Evolutionary conservation across 1,139 yeast species (phyloP), one percentile per base, ranked within the genome.

Genomic region (Nakaseomyces kungkrabaensis): DNA sequence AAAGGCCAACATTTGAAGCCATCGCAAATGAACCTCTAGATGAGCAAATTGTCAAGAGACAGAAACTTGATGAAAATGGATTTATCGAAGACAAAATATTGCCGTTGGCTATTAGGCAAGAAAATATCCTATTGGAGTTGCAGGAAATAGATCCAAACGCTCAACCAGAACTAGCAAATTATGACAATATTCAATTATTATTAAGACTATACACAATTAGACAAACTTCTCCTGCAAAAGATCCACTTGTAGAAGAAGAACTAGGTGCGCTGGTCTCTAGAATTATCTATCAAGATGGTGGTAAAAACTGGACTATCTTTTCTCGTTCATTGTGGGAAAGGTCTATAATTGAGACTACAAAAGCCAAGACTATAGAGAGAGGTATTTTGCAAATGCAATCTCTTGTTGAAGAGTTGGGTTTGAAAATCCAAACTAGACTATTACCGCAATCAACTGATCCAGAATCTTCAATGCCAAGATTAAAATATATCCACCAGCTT

Each of bases 381-480:
- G 97, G 97, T 49, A 82, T 90, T 11, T 72, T 92, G 49, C 98
- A 94, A 68, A 82, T 94, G 83, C 94, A 92, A 48, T 82, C 95
- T 4, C 72, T 94, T 47, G 92, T 90, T 31, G 97, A 90, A 62
- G 97, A 90, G 64, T 72, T 89, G 43, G 96, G 95, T 1, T 74
- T 83, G 51, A 80, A 81, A 51, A 79, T 86, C 48, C 74, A 77
- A 52, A 70, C 82, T 2, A 74, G 82, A 53, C 68, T 81, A 49
- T 74, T 85, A 45, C 88, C 94, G 4, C 73, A 73, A 50, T 69
- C 74, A 0, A 67, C 66, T 31, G 75, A 72, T 34, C 59, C 63
- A 5, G 65, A 62, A 37, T 27, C 68, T 4, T 62, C 70, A 31
- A 50, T 54, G 6, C 73, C 82, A 5, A 76, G 97, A 57, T 66